Evolutionary conservation across 129 eudicot genomes (phyloP), one percentile per base, ranked within the genome.

Genomic region (Rutidosis leptorrhynchoides): DNA sequence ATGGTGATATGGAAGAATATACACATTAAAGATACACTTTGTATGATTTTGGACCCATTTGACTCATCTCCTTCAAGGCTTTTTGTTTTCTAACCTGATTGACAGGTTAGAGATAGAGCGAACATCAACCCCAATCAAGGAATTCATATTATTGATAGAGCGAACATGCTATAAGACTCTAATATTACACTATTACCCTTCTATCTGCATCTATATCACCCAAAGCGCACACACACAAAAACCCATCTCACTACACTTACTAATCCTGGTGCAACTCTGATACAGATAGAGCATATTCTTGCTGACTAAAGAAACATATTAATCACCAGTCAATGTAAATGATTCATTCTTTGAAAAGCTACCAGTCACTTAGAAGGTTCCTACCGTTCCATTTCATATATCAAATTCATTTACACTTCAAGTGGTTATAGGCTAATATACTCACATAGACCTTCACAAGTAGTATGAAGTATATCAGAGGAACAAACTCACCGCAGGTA

Each of bases 401-500:
- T 46, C 42, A 46, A 17, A 3, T 5, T 15, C 5, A 6, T 17
- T 12, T 5, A 46, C n/a, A 22, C 22, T 46, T n/a, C 21, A 15
- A 46, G 54, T 46, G 19, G 22, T 11, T 17, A 17, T 48, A 48
- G 22, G 17, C 20, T 17, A 5, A 48, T 2, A 42, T 10, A 42
- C 49, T 19, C 72, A 17, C 9, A 22, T 22, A 5, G 14, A 63
- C 22, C 54, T 37, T 63, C 12, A 26, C 27, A 7, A 20, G 25
- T 15, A 65, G 57, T 27, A 65, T 49, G 71, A 48, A 28, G n/a
- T 30, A 57, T 43, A 62, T 6, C 24, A 28, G 21, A 32, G 61
- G 35, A 7, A 48, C 58, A 26, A 49, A 64, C 76, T 64, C 21
- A 79, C 83, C 64, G 71, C 65, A 42, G 81, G 84, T 64, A 76